A percentile compares a stretch with the other conserved stretches of the same genome.
Conservation (phyloP, 495 filamentous ascomycete species). For the Neohortaea acidophila region DNA sequence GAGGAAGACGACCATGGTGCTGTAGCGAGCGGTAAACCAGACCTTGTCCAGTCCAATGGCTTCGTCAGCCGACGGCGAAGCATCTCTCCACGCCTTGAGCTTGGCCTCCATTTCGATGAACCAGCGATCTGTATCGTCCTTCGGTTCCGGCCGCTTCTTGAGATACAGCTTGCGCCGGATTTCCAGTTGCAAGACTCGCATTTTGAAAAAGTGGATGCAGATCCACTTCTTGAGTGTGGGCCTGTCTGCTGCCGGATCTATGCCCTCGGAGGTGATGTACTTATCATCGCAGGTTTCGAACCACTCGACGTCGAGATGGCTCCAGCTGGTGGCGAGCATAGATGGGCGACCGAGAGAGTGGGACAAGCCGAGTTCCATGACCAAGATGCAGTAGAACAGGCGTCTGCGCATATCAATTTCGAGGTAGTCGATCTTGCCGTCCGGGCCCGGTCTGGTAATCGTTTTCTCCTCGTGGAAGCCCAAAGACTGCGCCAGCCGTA, state of each 20-base stretch:
- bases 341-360: constrained; percentile 74
- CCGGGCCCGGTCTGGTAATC: constrained; percentile 32
- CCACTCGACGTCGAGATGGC: constrained; percentile 67
- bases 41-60: constrained; percentile 49
- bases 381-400: constrained; percentile 68
- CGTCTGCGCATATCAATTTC: constrained; percentile 79
- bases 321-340: constrained; percentile 59
- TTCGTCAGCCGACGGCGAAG: constrained; percentile 44
- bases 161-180: constrained; percentile 72
- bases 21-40: constrained; percentile 60
- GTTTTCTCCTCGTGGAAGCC: constrained; percentile 75
- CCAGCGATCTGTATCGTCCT: constrained; percentile 68
- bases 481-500: constrained; percentile 71
- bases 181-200: constrained; percentile 77
- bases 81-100: constrained; percentile 54
- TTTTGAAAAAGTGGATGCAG: constrained; percentile 81
- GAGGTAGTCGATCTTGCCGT: constrained; percentile 38
- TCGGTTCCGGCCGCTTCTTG: constrained; percentile 55
- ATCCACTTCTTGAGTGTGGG: constrained; percentile 65
- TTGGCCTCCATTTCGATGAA: constrained; percentile 64
- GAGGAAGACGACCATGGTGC: constrained; percentile 73
- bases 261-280: constrained; percentile 64
- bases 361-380: constrained; percentile 76
- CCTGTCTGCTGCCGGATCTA: constrained; percentile 43
- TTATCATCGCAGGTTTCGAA: constrained; percentile 65